Conservation (phyloP, 495 filamentous ascomycete species). For the Tuber borchii region DNA sequence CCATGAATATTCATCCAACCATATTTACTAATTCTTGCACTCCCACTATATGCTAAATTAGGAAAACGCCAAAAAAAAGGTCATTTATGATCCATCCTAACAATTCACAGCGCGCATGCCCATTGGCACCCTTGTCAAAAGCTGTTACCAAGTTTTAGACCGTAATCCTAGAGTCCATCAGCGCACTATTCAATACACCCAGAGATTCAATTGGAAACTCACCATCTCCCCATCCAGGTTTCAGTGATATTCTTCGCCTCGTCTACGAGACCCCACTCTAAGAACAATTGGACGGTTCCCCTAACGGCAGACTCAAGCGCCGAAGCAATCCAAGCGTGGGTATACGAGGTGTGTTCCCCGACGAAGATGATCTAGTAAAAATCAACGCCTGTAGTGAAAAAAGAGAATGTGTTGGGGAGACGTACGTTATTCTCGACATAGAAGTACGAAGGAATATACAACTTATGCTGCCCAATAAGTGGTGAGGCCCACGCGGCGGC, state of each 20-base stretch:
- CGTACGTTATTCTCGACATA: conserved; percentile 56
- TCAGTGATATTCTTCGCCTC: conserved; percentile 59
- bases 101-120: neutral
- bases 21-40: neutral
- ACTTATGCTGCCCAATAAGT: conserved; percentile 54
- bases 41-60: neutral
- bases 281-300: conserved; percentile 57
- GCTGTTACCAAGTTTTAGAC: neutral
- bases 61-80: neutral
- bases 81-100: neutral
- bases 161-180: neutral
- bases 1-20: neutral
- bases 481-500: conserved; percentile 55
- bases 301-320: conserved; percentile 62
- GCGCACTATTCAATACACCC: neutral
- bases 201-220: neutral
- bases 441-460: conserved; percentile 64
- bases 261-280: conserved; percentile 63
- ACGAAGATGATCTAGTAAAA: conserved; percentile 54
- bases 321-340: conserved; percentile 67
- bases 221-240: conserved; percentile 65
- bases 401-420: conserved; percentile 1
- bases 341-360: conserved; percentile 66
- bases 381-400: neutral
- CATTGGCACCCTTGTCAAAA: neutral